These are phyloP conservation scores for Pyrus bretschneideri DNA, from an alignment of 306 rosid species.

Conservation along the genomic window DNA sequence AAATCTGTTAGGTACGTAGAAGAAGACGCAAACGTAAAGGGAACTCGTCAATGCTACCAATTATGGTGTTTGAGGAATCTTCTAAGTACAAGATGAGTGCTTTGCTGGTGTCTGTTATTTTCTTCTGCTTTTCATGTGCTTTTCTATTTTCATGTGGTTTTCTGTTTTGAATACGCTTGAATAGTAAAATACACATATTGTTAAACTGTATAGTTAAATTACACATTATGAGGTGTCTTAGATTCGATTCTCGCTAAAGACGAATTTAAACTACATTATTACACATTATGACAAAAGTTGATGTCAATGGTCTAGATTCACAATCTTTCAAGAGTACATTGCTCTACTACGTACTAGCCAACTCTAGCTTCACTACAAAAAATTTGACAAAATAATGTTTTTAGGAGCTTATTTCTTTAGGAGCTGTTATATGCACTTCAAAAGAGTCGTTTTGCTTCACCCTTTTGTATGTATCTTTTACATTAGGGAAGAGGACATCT, in stretches of 20 bases:
- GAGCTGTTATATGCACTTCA: too few species aligned
- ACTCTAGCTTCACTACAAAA: too few species aligned
- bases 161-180: background rate
- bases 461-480: too few species aligned
- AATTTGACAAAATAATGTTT: too few species aligned
- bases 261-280: too few species aligned
- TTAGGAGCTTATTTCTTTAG: too few species aligned
- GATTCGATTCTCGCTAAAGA: too few species aligned
- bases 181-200: background rate
- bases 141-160: background rate
- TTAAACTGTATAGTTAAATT: too few species aligned
- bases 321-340: background rate
- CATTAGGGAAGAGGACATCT: too few species aligned
- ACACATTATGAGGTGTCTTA: background rate
- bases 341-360: background rate
- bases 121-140: background rate
- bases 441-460: too few species aligned
- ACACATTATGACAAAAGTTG: background rate
- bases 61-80: background rate
- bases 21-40: background rate
- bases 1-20: slow-evolving; percentile 1
- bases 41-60: background rate
- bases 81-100: background rate
- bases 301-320: background rate
- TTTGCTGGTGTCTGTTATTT: background rate